Percentiles rank a stretch among this genome's conserved stretches.
Conservation (phyloP, 768 basidiomycete species). For the Trametes sanguinea region DNA sequence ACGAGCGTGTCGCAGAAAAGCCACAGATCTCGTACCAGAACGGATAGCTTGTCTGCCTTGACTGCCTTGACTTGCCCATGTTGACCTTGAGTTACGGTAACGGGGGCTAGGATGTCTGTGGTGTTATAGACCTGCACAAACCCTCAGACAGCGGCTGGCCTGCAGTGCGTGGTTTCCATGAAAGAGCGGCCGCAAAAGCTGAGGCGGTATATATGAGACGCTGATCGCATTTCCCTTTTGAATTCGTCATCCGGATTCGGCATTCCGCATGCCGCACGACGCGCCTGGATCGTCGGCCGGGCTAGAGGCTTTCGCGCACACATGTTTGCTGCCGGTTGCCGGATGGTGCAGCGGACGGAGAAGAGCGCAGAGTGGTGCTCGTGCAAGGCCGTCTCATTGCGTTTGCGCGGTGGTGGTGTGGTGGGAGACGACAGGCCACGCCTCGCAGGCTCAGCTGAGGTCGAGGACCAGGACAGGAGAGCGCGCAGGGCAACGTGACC, state of each 20-base stretch:
- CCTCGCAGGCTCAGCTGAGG: background rate
- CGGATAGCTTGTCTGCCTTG: conserved; percentile 26
- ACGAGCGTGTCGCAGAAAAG: background rate
- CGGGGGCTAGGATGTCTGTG: background rate
- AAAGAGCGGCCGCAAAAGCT: conserved; percentile 7
- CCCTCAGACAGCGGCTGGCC: conserved; percentile 18
- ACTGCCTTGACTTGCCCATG: conserved; percentile 20
- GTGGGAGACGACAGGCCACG: background rate
- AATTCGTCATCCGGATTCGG: conserved; percentile 16
- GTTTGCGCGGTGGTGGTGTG: too few relatives aligned
- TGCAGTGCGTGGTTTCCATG: conserved; percentile 21
- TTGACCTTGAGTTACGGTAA: background rate
- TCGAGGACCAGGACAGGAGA: background rate
- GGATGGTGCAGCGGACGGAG: background rate
- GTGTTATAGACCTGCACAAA: conserved; percentile 8
- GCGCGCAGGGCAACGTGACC: background rate
- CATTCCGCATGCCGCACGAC: conserved; percentile 1
- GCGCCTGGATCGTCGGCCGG: conserved; percentile 6
- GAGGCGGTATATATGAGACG: conserved; percentile 4
- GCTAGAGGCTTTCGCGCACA: background rate
- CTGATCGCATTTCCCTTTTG: conserved; percentile 5
- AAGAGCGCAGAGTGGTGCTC: conserved; percentile 3
- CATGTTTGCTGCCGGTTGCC: too few relatives aligned
- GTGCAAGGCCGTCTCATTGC: background rate
- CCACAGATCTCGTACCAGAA: conserved; percentile 30